These are phyloP conservation scores for Thraustochytrium striatum DNA, from an alignment of 352 stramenopile genomes.

Conservation along the genomic window DNA sequence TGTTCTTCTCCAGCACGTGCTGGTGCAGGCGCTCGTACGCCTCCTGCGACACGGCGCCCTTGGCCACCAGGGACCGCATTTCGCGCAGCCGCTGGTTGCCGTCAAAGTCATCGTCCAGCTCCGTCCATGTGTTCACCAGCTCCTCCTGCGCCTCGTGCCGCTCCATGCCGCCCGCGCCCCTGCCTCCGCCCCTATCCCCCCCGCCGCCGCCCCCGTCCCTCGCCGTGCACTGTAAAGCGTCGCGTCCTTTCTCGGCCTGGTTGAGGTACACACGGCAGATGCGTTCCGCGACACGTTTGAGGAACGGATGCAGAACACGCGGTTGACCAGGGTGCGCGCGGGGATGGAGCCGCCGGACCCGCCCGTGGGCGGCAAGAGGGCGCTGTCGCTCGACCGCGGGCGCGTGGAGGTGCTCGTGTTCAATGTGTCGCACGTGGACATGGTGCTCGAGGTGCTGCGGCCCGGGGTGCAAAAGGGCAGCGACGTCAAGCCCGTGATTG, in stretches of 20 bases:
- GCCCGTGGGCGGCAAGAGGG: background rate
- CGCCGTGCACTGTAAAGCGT: too few species aligned
- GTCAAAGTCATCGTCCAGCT: conserved; percentile 33
- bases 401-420: conserved; percentile 89
- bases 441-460: conserved; percentile 70
- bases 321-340: background rate
- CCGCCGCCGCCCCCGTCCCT: too few species aligned
- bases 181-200: too few species aligned
- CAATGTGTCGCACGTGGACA: conserved; percentile 92
- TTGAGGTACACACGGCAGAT: too few species aligned
- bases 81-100: background rate
- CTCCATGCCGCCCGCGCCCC: too few species aligned
- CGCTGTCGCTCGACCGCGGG: background rate
- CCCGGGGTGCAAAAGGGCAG: too few species aligned
- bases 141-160: too few species aligned
- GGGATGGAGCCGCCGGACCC: background rate
- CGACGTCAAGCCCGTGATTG: too few species aligned
- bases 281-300: too few species aligned
- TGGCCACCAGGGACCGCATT: conserved; percentile 27
- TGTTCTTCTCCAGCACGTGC: conserved; percentile 44
- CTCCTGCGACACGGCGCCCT: conserved; percentile 26
- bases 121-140: too few species aligned
- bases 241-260: too few species aligned
- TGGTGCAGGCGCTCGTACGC: conserved; percentile 33
- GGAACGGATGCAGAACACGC: too few species aligned